A percentile compares a stretch with the other conserved stretches of the same genome.
Evolutionary conservation across 352 stramenopile species (phyloP).

Genomic region (Pythium rishiriense): DNA sequence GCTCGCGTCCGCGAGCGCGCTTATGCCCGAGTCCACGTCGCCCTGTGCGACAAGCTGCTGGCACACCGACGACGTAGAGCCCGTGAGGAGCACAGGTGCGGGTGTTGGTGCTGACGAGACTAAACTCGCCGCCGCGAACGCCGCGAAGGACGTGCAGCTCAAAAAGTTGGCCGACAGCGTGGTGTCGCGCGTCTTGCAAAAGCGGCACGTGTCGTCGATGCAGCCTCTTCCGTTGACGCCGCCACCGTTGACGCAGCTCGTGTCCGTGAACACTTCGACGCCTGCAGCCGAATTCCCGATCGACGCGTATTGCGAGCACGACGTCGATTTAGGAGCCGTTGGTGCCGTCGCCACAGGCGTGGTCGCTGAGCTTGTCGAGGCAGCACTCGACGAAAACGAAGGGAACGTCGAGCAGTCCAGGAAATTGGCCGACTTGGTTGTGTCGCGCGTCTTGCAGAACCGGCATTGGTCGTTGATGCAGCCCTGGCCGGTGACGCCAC

Average conservation of each 20-base stretch:
- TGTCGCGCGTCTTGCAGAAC: conserved; percentile 25
- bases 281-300: conserved; percentile 13
- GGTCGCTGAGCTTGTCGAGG: not conserved
- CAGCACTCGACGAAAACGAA: not conserved
- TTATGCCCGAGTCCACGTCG: conserved; percentile 16
- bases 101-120: not conserved
- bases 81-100: not conserved
- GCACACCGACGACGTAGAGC: not conserved
- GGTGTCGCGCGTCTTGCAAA: conserved; percentile 24
- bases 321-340: not conserved
- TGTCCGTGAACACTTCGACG: conserved; percentile 18
- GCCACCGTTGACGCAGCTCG: conserved; percentile 12
- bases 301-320: conserved; percentile 9
- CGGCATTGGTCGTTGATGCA: conserved; percentile 30
- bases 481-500: conserved; percentile 16
- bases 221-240: conserved; percentile 26
- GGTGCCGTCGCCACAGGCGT: not conserved
- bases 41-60: conserved; percentile 1
- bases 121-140: not conserved
- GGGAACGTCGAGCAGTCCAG: conserved; percentile 7
- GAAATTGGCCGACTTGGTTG: conserved; percentile 11
- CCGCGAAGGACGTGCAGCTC: conserved; percentile 5
- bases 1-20: conserved; percentile 9
- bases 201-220: conserved; percentile 28
- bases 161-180: conserved; percentile 14